phyloP scores from a whole-genome alignment of 108 stramenopile genomes.

The Stephanodiscus minutulus region DNA sequence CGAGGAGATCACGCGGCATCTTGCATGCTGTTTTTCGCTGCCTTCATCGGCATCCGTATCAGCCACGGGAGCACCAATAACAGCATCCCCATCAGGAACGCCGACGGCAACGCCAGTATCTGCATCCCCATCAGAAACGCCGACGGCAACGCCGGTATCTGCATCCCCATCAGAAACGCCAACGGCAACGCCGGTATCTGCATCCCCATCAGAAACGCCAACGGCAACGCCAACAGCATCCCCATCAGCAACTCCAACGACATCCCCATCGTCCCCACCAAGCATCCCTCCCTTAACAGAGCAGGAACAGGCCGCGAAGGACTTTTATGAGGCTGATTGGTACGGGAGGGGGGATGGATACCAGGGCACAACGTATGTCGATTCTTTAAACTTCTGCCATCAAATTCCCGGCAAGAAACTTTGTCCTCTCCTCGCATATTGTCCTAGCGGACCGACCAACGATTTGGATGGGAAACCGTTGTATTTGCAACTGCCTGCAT shows the following conservation, averaged over 20 bases:
- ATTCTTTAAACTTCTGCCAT: conserved; percentile 34
- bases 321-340: conserved; percentile 23
- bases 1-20: conserved; percentile 17
- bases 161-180: conserved; percentile 5
- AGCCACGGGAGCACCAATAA: not conserved
- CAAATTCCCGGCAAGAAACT: conserved; percentile 28
- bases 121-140: too few relatives aligned
- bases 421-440: conserved; percentile 42
- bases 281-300: conserved; percentile 19
- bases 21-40: conserved; percentile 9
- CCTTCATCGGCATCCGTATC: not conserved
- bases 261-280: conserved; percentile 3
- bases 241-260: conserved; percentile 8
- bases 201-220: conserved; percentile 1
- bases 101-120: conserved; percentile 6
- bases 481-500: conserved; percentile 22
- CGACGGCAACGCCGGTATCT: too few relatives aligned
- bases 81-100: conserved; percentile 1
- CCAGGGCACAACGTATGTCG: conserved; percentile 31
- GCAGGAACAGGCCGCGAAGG: conserved; percentile 24
- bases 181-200: not conserved
- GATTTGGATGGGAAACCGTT: conserved; percentile 11
- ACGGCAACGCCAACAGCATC: conserved; percentile 3
- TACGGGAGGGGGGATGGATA: conserved; percentile 35
- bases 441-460: conserved; percentile 24